Evolutionary conservation across 805 yeast genomes (phyloP), one percentile per base, ranked within the genome.

Genomic region (Saturnispora mendoncae): DNA sequence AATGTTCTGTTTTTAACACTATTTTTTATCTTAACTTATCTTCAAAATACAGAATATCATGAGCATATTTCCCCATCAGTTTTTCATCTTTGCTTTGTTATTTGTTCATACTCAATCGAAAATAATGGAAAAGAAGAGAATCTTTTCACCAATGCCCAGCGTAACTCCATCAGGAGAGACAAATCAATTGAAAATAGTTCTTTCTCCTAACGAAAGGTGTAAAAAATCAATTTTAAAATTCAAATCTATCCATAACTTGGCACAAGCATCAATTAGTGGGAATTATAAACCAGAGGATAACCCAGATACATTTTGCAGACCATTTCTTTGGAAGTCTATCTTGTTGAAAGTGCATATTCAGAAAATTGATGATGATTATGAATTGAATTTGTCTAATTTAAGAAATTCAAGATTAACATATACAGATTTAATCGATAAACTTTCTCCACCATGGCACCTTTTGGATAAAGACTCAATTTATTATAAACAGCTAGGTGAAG

Each of bases 361-460:
- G 7, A 34, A 39, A 3, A 19, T 21, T n/a, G 47, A 39, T 7
- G 25, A 37, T 8, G 46, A 46, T 14, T 39, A 51, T 13, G 46
- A 44, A 21, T 42, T 57, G 15, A 36, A 49, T 10, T 39, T 57
- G 13, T 17, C 47, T 1, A 46, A 45, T 2, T 41, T 57, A 36
- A 38, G 51, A n/a, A 27, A 41, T 14, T 43, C 54, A 25, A 38
- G 60, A 34, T 20, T 36, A 8, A 34, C 29, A 7, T 61, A 52
- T 38, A 38, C 38, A 3, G 31, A 43, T 4, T 37, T 61, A 31
- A n/a, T 26, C 4, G 39, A 43, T 2, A 58, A 56, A 24, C 56
- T 57, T 36, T 48, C 46, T 4, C 53, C 62, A 6, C 67, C 67
- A 1, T 62, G 66, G 66, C 52, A 54, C 42, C 56, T 56, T 39